These are phyloP conservation scores for Phytophthora cryptogea DNA, from an alignment of 352 stramenopile species.

Conservation along the genomic window DNA sequence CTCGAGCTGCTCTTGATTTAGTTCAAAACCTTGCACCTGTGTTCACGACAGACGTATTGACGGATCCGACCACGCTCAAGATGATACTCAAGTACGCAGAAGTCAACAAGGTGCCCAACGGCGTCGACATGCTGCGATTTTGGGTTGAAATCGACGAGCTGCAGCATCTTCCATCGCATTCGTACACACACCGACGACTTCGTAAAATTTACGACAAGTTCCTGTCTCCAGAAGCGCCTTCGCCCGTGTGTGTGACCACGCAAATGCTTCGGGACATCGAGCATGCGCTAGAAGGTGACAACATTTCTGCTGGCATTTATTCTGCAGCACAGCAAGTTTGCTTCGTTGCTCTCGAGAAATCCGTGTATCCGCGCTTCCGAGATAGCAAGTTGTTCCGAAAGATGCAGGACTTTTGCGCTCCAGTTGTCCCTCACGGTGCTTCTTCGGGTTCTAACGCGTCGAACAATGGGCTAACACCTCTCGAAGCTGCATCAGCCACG, in stretches of 20 bases:
- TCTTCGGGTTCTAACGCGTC: neutral
- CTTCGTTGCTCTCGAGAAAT: conserved; percentile 67
- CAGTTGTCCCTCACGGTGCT: conserved; percentile 21
- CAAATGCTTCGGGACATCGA: conserved; percentile 78
- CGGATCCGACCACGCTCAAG: conserved; percentile 72
- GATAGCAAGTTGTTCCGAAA: conserved; percentile 78
- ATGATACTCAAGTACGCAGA: conserved; percentile 71
- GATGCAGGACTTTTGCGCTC: conserved; percentile 76
- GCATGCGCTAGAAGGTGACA: conserved; percentile 57
- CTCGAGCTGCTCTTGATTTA: conserved; percentile 53
- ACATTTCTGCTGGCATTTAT: conserved; percentile 77
- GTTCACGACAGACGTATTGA: conserved; percentile 83
- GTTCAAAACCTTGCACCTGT: conserved; percentile 75
- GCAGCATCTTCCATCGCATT: conserved; percentile 71
- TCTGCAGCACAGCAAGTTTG: conserved; percentile 67
- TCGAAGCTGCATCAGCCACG: conserved; percentile 16
- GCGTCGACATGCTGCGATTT: conserved; percentile 71
- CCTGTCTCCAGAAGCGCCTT: conserved; percentile 65
- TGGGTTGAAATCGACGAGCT: conserved; percentile 85
- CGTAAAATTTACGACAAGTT: conserved; percentile 91
- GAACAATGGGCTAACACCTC: conserved; percentile 3
- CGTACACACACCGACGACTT: conserved; percentile 78
- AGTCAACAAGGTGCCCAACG: conserved; percentile 56
- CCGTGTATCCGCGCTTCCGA: conserved; percentile 76
- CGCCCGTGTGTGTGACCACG: conserved; percentile 73